Base-by-base conservation (phyloP, 768 basidiomycete genomes). In the Mycena venus region DNA sequence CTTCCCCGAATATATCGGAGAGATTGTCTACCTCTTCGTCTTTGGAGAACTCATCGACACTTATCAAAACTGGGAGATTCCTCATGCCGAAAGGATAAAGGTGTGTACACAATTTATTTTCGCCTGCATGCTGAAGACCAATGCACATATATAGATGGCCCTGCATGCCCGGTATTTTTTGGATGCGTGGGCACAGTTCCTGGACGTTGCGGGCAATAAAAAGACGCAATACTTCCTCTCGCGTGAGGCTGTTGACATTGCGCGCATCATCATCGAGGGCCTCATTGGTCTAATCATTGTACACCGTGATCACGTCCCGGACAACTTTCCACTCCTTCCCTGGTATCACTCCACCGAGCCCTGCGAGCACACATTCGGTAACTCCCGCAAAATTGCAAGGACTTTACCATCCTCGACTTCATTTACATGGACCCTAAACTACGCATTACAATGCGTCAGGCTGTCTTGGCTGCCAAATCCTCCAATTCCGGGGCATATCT, bases 31-130 rank as follows among this genome's bases (percentile, higher is more conserved):
- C 14, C 29, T 83, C 2, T 88, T 88, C 68, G 74, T 88, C 15
- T 81, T 84, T 44, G 84, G 84, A 3, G 83, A 87, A 55, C 76
- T 86, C 0, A 58, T 83, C 19, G 85, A 87, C 72, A 83, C 85
- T 0, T 86, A 82, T 59, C 86, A 86, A 60, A 86, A 80, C 59
- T 80, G 82, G 0, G 31, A 53, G 12, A 79, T 85, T 11, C 11
- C 61, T 1, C 81, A 82, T 65, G 4, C 27, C 11, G 79, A 80
- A 6, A 79, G 82, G 0, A 55, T 84, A 8, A 70, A 80, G 42
- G 77, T 88, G 84, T 68, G 80, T 88, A 0, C 88, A 87, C 66
- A 73, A 87, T n/a, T 80, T 84, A n/a, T 65, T 86, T 85, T 69
- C 11, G 9, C 15, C 42, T 19, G 42, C 9, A 19, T 5, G 42